These are phyloP conservation scores for Ustanciosporium gigantosporum DNA, from an alignment of 1,284 basidiomycete species.

Conservation along the genomic window DNA sequence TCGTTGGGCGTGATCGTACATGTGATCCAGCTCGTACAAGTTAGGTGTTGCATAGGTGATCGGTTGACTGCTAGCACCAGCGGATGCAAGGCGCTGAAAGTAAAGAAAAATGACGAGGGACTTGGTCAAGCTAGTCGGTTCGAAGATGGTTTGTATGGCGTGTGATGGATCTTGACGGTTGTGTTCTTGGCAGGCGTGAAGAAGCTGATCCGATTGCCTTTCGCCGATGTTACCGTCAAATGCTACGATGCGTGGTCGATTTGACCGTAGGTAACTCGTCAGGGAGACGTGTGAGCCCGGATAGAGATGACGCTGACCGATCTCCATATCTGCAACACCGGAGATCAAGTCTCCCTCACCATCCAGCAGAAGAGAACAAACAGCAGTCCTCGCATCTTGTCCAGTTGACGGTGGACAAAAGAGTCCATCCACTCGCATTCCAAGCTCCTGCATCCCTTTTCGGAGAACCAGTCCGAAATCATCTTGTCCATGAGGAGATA, in stretches of 20 bases:
- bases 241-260: constrained; percentile 9
- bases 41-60: constrained; percentile 39
- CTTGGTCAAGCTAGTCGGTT: constrained; percentile 33
- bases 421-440: constrained; percentile 83
- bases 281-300: not conserved
- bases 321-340: constrained; percentile 87
- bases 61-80: not conserved
- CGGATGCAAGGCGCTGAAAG: not conserved
- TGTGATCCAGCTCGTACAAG: constrained; percentile 25
- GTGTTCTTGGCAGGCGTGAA: constrained; percentile 18
- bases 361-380: constrained; percentile 83
- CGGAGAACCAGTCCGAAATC: constrained; percentile 64
- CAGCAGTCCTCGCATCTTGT: constrained; percentile 68
- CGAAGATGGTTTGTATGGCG: constrained; percentile 17
- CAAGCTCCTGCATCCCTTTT: constrained; percentile 67
- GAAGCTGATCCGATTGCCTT: constrained; percentile 37
- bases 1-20: constrained; percentile 5
- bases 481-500: constrained; percentile 62
- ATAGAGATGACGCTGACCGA: constrained; percentile 8
- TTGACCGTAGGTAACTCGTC: constrained; percentile 1
- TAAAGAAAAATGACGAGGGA: not conserved
- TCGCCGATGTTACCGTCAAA: constrained; percentile 38
- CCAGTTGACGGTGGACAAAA: constrained; percentile 54
- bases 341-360: constrained; percentile 72
- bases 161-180: constrained; percentile 57